Evolutionary conservation across 495 filamentous ascomycete genomes (phyloP), one percentile per base, ranked within the genome.

Genomic region (Neurospora terricola): DNA sequence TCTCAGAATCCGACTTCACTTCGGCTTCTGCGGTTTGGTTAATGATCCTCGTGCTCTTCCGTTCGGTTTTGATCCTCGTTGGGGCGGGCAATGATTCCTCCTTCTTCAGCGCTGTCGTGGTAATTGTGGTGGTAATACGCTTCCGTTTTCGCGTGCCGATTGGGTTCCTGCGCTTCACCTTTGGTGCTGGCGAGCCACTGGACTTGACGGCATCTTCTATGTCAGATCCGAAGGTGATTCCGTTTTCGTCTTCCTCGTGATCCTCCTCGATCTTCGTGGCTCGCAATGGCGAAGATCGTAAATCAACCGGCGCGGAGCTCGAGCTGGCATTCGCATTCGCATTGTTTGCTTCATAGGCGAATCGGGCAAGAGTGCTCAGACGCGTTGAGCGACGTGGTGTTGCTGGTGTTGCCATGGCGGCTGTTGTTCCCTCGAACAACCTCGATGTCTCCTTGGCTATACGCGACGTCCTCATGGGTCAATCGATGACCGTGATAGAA

Each of bases 181-280:
- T 66, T 16, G 12, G 16, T 14, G 70, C 38, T 16, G 69, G 23
- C 21, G 40, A 59, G 14, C 23, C 27, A 11, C 16, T n/a, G 16
- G 77, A 71, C 11, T 81, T 81, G 69, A 88, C 75, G n/a, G 87
- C 80, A 79, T 92, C 90, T 83, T 92, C 90, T 73, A 91, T 91
- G 74, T 93, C 91, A 18, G 81, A 78, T 0, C 76, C 75, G 71
- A 77, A 76, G 73, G 73, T 77, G 36, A 76, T 39, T 18, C 73
- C 73, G 39, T 70, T n/a, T 8, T 43, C 73, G 21, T 75, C 75
- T 27, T 72, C 73, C n/a, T 72, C 71, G 27, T 78, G 73, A 14
- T 75, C 71, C 54, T 80, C 77, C 9, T 77, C 72, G 11, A 76
- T 70, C n/a, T 71, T 84, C 79, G 72, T 75, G 45, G 40, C 75